phyloP scores from a whole-genome alignment of 2,329 filamentous ascomycete genomes.

The Rutstroemia sp. region DNA sequence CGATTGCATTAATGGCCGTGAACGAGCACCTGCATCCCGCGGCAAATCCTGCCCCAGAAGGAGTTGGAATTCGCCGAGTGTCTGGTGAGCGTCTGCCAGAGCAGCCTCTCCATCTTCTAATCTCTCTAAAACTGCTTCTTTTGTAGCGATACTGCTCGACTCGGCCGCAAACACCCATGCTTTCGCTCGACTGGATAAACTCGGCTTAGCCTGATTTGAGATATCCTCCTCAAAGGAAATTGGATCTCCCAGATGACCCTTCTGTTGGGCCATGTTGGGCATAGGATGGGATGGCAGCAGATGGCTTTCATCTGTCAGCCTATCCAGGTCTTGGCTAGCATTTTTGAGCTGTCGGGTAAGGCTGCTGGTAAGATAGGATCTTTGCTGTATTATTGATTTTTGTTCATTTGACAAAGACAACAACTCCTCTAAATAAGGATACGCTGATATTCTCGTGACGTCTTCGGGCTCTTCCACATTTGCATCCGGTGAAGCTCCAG shows the following conservation, averaged over 20 bases:
- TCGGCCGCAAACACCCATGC: slow-evolving; percentile 56
- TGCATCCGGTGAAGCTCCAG: neutral
- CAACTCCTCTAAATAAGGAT: slow-evolving; percentile 49
- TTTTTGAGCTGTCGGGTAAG: slow-evolving; percentile 46
- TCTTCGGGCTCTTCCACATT: slow-evolving; percentile 1
- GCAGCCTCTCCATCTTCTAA: slow-evolving; percentile 52
- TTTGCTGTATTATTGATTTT: slow-evolving; percentile 50
- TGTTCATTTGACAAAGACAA: slow-evolving; percentile 47
- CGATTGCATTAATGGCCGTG: neutral
- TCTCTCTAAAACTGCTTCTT: slow-evolving; percentile 51
- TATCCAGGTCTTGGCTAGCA: slow-evolving; percentile 42
- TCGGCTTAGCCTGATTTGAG: slow-evolving; percentile 32
- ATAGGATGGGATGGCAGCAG: slow-evolving; percentile 47
- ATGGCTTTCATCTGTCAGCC: slow-evolving; percentile 55
- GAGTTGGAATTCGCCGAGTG: slow-evolving; percentile 41
- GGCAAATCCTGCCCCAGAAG: slow-evolving; percentile 35
- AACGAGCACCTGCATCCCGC: neutral
- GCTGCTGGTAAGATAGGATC: slow-evolving; percentile 45
- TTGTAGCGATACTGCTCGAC: slow-evolving; percentile 49
- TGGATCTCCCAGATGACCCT: slow-evolving; percentile 25
- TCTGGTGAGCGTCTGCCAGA: slow-evolving; percentile 44
- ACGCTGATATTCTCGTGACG: slow-evolving; percentile 31
- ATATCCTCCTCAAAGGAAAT: slow-evolving; percentile 40
- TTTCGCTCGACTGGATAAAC: slow-evolving; percentile 39
- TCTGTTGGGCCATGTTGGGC: slow-evolving; percentile 27